Evolutionary conservation across 192 early-diverging fungal species (phyloP), one percentile per base, ranked within the genome.

Genomic region (Umbelopsis isabellina): DNA sequence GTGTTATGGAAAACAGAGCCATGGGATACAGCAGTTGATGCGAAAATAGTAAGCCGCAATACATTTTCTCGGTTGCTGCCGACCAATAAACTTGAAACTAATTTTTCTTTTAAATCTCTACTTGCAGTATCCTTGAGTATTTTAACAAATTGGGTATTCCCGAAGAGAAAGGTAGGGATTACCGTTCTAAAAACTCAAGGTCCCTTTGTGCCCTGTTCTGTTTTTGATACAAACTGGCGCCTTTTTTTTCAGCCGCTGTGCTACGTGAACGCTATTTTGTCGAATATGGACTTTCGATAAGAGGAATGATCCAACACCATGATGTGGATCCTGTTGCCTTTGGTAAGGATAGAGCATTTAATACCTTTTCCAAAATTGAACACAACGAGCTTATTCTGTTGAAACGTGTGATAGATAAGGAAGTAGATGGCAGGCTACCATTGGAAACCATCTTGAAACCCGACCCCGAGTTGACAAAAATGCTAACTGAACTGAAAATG

Each of bases 221-320:
- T 48, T 69, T 49, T 23, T 53, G 18, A 49, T 25, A 35, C 25
- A 33, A n/a, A 35, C 25, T 12, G 16, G 55, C 37, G 55, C 11
- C 33, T 27, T 16, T 55, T 12, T 22, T 55, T 12, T 22, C 68
- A 80, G 85, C 82, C 20, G 47, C 71, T 25, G 66, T 55, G 44
- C 70, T 90, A 9, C 88, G 89, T 69, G 58, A 80, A 16, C 75
- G 76, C 0, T 93, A 94, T 70, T 89, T 87, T 73, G 70, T 80
- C 20, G 86, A 91, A 58, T 91, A 93, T 75, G 91, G 91, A 4
- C 80, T 93, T 10, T 86, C 90, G 11, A 77, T 93, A 15, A 84
- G 91, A 30, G 91, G 91, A 6, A 81, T 93, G 18, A 73, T 91
- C 22, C 76, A 83, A 68, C 87, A 93, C 61, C 91, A 94, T 71